Evolutionary conservation across 805 yeast genomes (phyloP).

Genomic region (Pichia pseudocactophila): DNA sequence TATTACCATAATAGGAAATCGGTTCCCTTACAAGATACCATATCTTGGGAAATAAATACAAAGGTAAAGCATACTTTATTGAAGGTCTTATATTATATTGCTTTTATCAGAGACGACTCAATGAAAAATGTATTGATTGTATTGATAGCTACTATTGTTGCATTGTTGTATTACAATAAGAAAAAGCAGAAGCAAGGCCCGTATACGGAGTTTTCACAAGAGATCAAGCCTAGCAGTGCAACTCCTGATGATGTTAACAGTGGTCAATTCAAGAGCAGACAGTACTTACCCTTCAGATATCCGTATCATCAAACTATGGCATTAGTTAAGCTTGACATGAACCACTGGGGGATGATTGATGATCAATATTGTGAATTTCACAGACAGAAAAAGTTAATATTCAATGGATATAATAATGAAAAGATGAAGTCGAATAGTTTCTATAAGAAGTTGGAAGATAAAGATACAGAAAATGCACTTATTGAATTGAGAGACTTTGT

Average conservation of each 20-base stretch:
- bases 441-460: slow-evolving; percentile 29
- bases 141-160: slow-evolving; percentile 10
- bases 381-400: slow-evolving; percentile 32
- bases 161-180: slow-evolving; percentile 1
- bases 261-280: slow-evolving; percentile 29
- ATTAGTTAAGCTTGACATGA: slow-evolving; percentile 38
- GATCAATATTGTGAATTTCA: slow-evolving; percentile 36
- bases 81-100: no score
- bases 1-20: no score
- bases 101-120: no score
- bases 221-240: slow-evolving; percentile 13
- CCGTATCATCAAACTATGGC: slow-evolving; percentile 49
- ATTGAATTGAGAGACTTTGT: slow-evolving; percentile 36
- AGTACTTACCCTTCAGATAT: slow-evolving; percentile 47
- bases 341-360: slow-evolving; percentile 44
- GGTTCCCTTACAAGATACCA: no score
- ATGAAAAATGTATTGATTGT: no score
- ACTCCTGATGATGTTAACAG: slow-evolving; percentile 14
- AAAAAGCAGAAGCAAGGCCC: neutral
- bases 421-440: slow-evolving; percentile 24
- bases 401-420: slow-evolving; percentile 30
- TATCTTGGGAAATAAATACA: no score
- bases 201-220: slow-evolving; percentile 12
- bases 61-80: no score
- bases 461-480: slow-evolving; percentile 28